These are phyloP conservation scores for Alnus rubra DNA, from an alignment of 306 rosid genomes.

Conservation along the genomic window DNA sequence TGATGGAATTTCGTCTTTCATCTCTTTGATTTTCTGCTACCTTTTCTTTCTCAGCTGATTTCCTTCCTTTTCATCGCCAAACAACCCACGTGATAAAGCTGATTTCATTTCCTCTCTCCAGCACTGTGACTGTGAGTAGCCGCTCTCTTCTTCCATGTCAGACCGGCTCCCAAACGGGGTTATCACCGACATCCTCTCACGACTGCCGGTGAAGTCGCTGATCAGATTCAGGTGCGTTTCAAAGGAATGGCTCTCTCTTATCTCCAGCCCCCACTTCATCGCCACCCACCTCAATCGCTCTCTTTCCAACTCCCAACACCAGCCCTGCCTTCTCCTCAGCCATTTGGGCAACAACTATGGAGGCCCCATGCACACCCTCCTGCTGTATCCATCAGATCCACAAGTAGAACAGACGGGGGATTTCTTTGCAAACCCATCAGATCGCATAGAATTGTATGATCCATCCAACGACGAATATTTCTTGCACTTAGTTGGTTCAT, in stretches of 20 bases:
- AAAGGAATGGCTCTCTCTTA: neutral
- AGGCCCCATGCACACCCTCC: no score
- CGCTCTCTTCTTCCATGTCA: neutral
- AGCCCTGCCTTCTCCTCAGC: neutral
- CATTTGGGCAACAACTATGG: neutral
- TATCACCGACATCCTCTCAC: neutral
- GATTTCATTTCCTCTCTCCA: no score
- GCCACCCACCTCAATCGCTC: neutral
- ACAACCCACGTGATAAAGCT: no score
- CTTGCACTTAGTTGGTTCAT: neutral
- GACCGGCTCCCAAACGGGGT: neutral
- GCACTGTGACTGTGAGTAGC: no score
- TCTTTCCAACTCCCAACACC: neutral
- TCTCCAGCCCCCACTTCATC: neutral
- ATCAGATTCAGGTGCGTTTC: neutral
- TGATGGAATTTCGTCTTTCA: no score
- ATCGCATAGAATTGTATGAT: neutral
- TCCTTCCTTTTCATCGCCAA: no score
- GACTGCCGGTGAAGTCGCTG: neutral
- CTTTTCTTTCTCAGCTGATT: no score
- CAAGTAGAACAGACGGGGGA: neutral
- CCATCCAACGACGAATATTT: no score
- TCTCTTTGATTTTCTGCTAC: no score
- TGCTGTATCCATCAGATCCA: no score
- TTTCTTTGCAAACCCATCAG: neutral